Percentiles rank a stretch among this genome's conserved stretches.
phyloP scores from a whole-genome alignment of 169 alveolate species.

The Theileria orientalis region DNA sequence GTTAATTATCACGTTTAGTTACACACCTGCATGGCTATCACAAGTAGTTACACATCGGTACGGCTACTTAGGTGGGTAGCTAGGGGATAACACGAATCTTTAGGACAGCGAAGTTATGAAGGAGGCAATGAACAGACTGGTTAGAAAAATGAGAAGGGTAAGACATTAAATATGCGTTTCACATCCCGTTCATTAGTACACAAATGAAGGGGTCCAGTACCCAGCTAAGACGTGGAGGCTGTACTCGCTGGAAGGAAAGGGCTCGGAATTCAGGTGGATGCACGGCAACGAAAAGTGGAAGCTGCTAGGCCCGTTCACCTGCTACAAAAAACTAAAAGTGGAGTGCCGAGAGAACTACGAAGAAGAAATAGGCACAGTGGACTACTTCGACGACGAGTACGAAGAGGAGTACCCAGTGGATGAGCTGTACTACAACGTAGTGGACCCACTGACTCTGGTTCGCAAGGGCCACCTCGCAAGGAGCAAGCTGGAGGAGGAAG shows the following conservation, averaged over 20 bases:
- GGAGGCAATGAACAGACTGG: conserved; percentile 29
- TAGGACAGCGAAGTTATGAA: conserved; percentile 9
- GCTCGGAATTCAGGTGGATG: conserved; percentile 63
- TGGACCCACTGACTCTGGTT: conserved; percentile 46
- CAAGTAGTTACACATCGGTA: too few species aligned
- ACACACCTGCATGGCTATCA: too few species aligned
- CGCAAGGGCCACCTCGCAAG: conserved; percentile 3
- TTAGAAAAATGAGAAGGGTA: conserved; percentile 37
- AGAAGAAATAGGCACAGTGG: conserved; percentile 4
- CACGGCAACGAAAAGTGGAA: conserved; percentile 63
- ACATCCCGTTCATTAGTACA: not conserved
- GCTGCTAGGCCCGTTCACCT: conserved; percentile 50
- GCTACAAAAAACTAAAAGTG: conserved; percentile 30
- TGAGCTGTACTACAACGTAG: conserved; percentile 19
- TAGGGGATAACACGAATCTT: not conserved
- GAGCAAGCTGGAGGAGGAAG: conserved; percentile 50
- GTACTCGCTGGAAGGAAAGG: conserved; percentile 21
- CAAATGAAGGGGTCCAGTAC: too few species aligned
- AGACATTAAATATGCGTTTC: not conserved
- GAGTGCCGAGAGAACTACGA: not conserved
- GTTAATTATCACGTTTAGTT: too few species aligned
- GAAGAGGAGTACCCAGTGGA: too few species aligned
- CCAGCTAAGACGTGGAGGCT: too few species aligned
- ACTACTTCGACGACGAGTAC: conserved; percentile 30
- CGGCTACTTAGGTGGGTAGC: not conserved